Base-by-base conservation (phyloP, 1,284 basidiomycete genomes). In the Quambalaria eucalypti region DNA sequence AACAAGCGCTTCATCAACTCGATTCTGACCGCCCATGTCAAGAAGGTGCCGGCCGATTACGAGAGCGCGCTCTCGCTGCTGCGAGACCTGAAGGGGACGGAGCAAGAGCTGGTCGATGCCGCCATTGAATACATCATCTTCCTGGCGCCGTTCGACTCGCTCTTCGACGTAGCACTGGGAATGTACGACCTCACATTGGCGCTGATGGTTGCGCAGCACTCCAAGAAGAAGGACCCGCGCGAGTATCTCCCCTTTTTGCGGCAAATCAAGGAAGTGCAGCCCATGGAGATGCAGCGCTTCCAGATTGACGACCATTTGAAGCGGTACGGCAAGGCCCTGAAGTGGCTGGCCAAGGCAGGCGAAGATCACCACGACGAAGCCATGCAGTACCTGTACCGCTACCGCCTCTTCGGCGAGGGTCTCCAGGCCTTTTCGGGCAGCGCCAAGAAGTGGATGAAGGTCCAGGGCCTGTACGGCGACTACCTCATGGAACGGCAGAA, bases 91-190 rank as follows among this genome's bases (percentile, higher is more conserved):
- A 85, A 88, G 78, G 84, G 88, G 87, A 42, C 55, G 67, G 58
- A 26, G 5, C 44, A 10, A 8, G 82, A 72, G 29, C 83, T 86
- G 0, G 81, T 84, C 36, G 90, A 97, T 71, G 91, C 96, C 55
- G 93, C 93, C 2, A 87, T 97, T 69, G 96, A 93, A 76, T 99
- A 98, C 71, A 87, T 98, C 76, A 95, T 99, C 75, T 99, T 97
- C 81, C 82, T 99, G 29, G 90, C 90, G 16, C 90, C 97, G 70
- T 90, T 91, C 0, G 85, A 98, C 68, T 83, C 82, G 60, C 81
- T 98, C 2, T 98, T 92, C 78, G 85, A 97, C 73, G 87, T 88
- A 4, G 95, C 95, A 1, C 81, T 99, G 25, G 93, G 95, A 25
- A 97, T 97, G 90, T 99, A 99, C 77, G 90, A 99, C 77, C 96